phyloP scores from a whole-genome alignment of 306 rosid genomes.

The Abrus precatorius region DNA sequence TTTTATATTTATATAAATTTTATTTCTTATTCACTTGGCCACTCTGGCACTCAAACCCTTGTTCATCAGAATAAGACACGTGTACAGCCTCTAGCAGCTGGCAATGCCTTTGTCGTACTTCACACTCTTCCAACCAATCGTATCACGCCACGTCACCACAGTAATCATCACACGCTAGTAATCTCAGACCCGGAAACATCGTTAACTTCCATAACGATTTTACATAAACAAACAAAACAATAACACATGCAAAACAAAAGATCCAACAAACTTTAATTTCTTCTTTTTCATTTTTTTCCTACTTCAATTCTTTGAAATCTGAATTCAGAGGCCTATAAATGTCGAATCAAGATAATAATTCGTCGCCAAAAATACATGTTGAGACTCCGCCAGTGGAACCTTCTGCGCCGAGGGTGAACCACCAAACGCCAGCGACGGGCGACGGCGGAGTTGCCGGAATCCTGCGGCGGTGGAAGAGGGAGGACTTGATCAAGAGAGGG shows the following conservation, averaged over 20 bases:
- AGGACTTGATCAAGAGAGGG: slow-evolving; percentile 67
- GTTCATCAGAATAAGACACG: not conserved
- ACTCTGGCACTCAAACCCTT: not conserved
- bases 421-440: slow-evolving; percentile 14
- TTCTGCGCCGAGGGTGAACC: slow-evolving; percentile 16
- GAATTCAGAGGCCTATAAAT: slow-evolving; percentile 27
- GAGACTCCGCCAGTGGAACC: slow-evolving; percentile 47
- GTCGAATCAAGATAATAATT: slow-evolving; percentile 47
- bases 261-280: slow-evolving; percentile 27
- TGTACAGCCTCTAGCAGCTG: not conserved
- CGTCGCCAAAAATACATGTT: slow-evolving; percentile 43
- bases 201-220: slow-evolving; percentile 54
- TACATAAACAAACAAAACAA: not conserved
- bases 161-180: not conserved
- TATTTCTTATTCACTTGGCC: not conserved
- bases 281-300: not conserved
- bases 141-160: slow-evolving; percentile 46
- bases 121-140: slow-evolving; percentile 12
- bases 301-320: slow-evolving; percentile 3
- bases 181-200: not conserved
- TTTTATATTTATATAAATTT: too few species aligned
- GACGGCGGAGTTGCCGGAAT: slow-evolving; percentile 49
- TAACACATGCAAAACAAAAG: not conserved
- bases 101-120: slow-evolving; percentile 31
- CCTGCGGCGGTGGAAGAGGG: slow-evolving; percentile 73